phyloP scores from a whole-genome alignment of 1,139 yeast species.

The Yamadazyma diddensiae region DNA sequence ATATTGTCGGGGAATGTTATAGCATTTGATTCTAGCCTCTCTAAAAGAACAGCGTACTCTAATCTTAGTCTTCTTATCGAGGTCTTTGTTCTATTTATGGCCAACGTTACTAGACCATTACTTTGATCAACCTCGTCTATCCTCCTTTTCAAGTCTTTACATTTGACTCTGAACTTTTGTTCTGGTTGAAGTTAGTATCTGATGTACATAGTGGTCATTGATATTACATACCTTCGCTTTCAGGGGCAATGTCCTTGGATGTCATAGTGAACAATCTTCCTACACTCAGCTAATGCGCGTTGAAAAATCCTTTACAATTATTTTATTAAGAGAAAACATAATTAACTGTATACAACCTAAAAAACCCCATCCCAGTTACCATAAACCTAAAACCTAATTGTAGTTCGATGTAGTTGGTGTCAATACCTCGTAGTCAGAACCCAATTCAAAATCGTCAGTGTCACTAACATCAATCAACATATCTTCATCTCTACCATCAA shows the following conservation, averaged over 20 bases:
- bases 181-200: conserved; percentile 21
- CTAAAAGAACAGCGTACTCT: conserved; percentile 78
- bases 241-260: conserved; percentile 34
- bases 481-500: conserved; percentile 25
- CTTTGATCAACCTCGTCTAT: conserved; percentile 73
- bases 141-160: conserved; percentile 69
- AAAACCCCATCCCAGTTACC: neutral
- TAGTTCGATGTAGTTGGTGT: conserved; percentile 21
- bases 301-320: too few relatives aligned
- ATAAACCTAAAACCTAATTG: neutral
- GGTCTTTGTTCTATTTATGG: conserved; percentile 74
- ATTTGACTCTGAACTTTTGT: conserved; percentile 53
- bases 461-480: conserved; percentile 33
- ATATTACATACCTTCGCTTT: conserved; percentile 39
- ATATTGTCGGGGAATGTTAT: conserved; percentile 31
- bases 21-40: conserved; percentile 67
- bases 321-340: too few relatives aligned
- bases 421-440: conserved; percentile 41
- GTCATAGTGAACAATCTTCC: conserved; percentile 8
- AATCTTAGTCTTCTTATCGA: conserved; percentile 76
- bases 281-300: neutral
- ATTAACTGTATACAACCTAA: neutral
- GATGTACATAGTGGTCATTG: conserved; percentile 4
- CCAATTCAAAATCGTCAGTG: conserved; percentile 23
- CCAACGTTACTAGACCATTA: conserved; percentile 75